Evolutionary conservation across 2,329 filamentous ascomycete genomes (phyloP), one percentile per base, ranked within the genome.

Genomic region (Ascochyta clinopodiicola): DNA sequence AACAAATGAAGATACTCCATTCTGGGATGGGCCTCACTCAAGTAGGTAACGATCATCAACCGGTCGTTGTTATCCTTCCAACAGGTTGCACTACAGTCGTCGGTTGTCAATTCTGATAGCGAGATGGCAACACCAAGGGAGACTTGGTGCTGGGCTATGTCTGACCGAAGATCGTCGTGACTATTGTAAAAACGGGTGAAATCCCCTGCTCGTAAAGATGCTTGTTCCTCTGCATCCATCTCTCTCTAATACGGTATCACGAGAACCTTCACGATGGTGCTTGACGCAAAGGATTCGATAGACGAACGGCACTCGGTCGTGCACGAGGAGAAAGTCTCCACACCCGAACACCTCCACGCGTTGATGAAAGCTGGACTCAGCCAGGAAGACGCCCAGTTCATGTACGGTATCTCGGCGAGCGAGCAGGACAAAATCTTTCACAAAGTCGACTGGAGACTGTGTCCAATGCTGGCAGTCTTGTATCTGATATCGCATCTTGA

Each of bases 401-500:
- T 73, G 15, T 46, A 61, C 21, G 52, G 45, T 10, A 60, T 72
- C 36, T 44, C 66, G 4, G 59, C 64, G 15, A 56, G 59, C n/a
- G 52, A 67, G 43, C 56, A 66, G 32, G 62, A 62, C 36, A 66
- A 61, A 25, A 64, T 66, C 21, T 64, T 66, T 40, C 61, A 63
- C 55, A 67, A 67, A 35, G 64, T 69, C 6, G 56, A 68, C 36
- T 64, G 59, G 61, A 50, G 66, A 36, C 36, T 68, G 6, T 60
- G 60, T 42, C 66, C 66, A 15, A 63, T 67, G 54, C 45, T 66
- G 1, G 56, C 62, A 35, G 55, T 65, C n/a, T 44, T 67, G 25
- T 73, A 72, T 56, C 60, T 74, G 0, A 64, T 73, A 1, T 69
- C 64, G 19, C 68, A 69, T 45, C 54, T 74, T 6, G 71, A 74